Evolutionary conservation across 2,329 filamentous ascomycete genomes (phyloP).

Genomic region (Aspergillus sp.): DNA sequence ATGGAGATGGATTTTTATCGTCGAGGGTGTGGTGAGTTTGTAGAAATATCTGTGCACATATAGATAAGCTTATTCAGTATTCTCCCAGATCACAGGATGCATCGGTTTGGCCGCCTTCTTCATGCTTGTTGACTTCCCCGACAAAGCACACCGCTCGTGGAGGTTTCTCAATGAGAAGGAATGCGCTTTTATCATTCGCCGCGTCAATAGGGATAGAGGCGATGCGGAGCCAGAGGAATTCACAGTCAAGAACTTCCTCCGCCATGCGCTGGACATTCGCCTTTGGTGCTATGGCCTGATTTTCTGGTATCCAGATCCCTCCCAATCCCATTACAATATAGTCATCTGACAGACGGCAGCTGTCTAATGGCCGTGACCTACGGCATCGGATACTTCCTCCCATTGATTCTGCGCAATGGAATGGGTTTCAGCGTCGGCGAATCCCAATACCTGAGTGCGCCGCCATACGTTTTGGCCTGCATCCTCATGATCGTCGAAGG

Average conservation of each 20-base stretch:
- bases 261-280: conserved; percentile 49
- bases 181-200: conserved; percentile 48
- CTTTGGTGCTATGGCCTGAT: conserved; percentile 55
- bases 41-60: too few species aligned
- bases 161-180: conserved; percentile 39
- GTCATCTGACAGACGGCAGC: background rate
- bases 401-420: conserved; percentile 63
- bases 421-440: conserved; percentile 64
- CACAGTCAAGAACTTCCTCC: conserved; percentile 47
- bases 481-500: background rate
- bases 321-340: background rate
- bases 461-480: conserved; percentile 65
- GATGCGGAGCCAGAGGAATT: conserved; percentile 51
- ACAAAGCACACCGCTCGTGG: conserved; percentile 26
- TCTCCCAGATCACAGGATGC: conserved; percentile 13
- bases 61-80: background rate
- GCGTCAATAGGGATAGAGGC: conserved; percentile 52
- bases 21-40: conserved; percentile 42
- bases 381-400: conserved; percentile 74
- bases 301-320: conserved; percentile 43
- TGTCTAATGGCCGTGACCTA: conserved; percentile 66
- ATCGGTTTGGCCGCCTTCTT: conserved; percentile 25
- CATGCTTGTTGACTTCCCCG: conserved; percentile 35
- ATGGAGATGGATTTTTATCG: conserved; percentile 56
- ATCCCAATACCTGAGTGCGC: conserved; percentile 69